phyloP scores from a whole-genome alignment of 2,329 filamentous ascomycete genomes.

The Furcasterigmium sp. region DNA sequence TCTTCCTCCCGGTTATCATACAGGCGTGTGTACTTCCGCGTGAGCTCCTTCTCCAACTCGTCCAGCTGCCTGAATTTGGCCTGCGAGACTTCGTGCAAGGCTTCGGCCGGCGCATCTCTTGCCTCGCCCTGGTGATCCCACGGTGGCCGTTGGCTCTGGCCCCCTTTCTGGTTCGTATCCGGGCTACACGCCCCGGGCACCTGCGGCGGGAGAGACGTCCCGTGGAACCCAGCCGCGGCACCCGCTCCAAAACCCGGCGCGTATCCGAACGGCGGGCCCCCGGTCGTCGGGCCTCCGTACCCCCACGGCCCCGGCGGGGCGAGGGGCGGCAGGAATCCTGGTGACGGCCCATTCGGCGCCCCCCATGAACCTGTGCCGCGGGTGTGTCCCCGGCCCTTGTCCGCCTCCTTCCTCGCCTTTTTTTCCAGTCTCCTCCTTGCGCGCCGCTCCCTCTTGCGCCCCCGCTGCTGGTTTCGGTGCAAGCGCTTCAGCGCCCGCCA shows the following conservation, averaged over 20 bases:
- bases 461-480: slow-evolving; percentile 22
- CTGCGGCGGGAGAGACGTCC: not conserved
- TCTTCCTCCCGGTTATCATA: slow-evolving; percentile 6
- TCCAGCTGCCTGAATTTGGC: slow-evolving; percentile 9
- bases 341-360: slow-evolving; percentile 3
- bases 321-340: not conserved
- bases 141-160: not conserved
- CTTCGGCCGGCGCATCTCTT: not conserved
- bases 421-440: slow-evolving; percentile 22
- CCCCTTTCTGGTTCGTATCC: not conserved
- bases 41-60: slow-evolving; percentile 7
- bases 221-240: not conserved
- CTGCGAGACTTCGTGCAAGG: slow-evolving; percentile 2
- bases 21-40: not conserved
- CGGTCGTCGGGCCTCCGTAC: not conserved
- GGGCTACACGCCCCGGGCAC: slow-evolving; percentile 5
- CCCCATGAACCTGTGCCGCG: slow-evolving; percentile 2
- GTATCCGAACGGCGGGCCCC: slow-evolving; percentile 1
- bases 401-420: slow-evolving; percentile 24
- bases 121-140: not conserved
- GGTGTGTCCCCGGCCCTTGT: slow-evolving; percentile 12
- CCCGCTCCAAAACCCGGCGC: slow-evolving; percentile 6
- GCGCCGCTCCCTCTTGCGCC: slow-evolving; percentile 23
- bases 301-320: not conserved
- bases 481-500: slow-evolving; percentile 32